phyloP scores from a whole-genome alignment of 192 early-diverging fungal species.

The Coemansia biformis region DNA sequence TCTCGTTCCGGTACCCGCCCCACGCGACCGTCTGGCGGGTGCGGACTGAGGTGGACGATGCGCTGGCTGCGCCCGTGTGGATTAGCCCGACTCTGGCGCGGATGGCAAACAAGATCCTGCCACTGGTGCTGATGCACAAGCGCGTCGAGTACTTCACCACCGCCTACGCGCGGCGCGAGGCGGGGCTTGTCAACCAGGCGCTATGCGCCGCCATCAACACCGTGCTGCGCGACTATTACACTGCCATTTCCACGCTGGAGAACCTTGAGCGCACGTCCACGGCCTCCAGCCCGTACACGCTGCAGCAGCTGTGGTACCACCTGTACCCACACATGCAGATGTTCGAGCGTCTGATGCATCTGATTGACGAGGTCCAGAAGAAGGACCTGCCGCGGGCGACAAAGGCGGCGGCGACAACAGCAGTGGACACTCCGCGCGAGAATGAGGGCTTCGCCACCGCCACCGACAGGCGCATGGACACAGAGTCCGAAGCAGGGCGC shows the following conservation, averaged over 20 bases:
- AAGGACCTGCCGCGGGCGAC: slow-evolving; percentile 27
- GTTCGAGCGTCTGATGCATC: slow-evolving; percentile 51
- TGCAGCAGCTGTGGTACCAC: slow-evolving; percentile 93
- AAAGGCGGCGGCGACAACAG: slow-evolving; percentile 1
- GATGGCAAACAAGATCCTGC: slow-evolving; percentile 72
- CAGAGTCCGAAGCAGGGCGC: slow-evolving; percentile 12
- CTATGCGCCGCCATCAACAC: slow-evolving; percentile 74
- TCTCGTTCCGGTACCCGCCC: slow-evolving; percentile 45
- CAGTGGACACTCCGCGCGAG: slow-evolving; percentile 3
- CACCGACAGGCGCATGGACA: slow-evolving; percentile 15
- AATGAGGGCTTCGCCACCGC: slow-evolving; percentile 21
- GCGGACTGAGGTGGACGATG: slow-evolving; percentile 19
- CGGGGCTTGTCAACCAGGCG: slow-evolving; percentile 85
- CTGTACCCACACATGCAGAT: slow-evolving; percentile 67
- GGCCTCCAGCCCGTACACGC: slow-evolving; percentile 58
- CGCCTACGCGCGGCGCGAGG: slow-evolving; percentile 65
- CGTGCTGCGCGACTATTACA: slow-evolving; percentile 77
- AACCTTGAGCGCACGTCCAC: slow-evolving; percentile 66
- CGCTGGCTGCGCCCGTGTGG: slow-evolving; percentile 55
- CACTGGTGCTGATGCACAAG: slow-evolving; percentile 69
- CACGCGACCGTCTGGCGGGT: slow-evolving; percentile 44
- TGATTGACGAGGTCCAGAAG: slow-evolving; percentile 50
- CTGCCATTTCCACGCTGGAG: slow-evolving; percentile 85
- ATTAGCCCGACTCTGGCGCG: slow-evolving; percentile 54
- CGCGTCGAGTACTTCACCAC: slow-evolving; percentile 74